Base-by-base conservation (phyloP, 2,329 filamentous ascomycete species). In the Blastomyces emzantsi region DNA sequence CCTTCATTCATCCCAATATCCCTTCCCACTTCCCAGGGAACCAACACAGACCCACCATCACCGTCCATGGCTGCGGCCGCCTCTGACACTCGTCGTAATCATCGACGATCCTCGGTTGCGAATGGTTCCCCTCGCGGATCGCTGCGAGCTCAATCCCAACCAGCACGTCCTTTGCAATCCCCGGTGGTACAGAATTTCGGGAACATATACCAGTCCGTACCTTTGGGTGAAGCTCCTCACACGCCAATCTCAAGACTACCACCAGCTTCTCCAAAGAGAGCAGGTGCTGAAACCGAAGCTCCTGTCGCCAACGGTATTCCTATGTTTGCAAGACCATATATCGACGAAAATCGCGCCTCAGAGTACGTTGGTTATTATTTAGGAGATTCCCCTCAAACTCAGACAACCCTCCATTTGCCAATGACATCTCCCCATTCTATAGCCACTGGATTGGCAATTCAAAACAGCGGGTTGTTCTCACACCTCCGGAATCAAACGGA, bases 121-220 rank as follows among this genome's bases (percentile, higher is more conserved):
- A 78, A 77, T 62, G 74, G 73, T 9, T 77, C 77, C 25, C 74
- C 78, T 3, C 75, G 74, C 43, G 73, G 73, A 39, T 77, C 75
- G 28, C 65, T 80, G 39, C 72, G 79, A 62, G 79, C 79, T n/a
- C 79, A 81, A 30, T 81, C 79, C n/a, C 79, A 81, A 64, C 79
- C 79, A 62, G 78, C 79, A n/a, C 73, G 79, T 30, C 70, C 76
- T n/a, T 67, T 79, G 22, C 74, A 76, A 61, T 75, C 76, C 33
- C 69, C 71, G 3, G 68, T 66, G 52, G 66, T 73, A 56, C 73
- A 72, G 52, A 71, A 64, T 49, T 72, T 76, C 62, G 69, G 70
- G 9, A 72, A 73, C 15, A 65, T 75, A 11, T 75, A 75, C 64
- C 68, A 71, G 28, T 70, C 73, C 25, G 67, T 72, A 19, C 73